Evolutionary conservation across 2,329 filamentous ascomycete species (phyloP).

Genomic region (Coniochaeta prunicola): DNA sequence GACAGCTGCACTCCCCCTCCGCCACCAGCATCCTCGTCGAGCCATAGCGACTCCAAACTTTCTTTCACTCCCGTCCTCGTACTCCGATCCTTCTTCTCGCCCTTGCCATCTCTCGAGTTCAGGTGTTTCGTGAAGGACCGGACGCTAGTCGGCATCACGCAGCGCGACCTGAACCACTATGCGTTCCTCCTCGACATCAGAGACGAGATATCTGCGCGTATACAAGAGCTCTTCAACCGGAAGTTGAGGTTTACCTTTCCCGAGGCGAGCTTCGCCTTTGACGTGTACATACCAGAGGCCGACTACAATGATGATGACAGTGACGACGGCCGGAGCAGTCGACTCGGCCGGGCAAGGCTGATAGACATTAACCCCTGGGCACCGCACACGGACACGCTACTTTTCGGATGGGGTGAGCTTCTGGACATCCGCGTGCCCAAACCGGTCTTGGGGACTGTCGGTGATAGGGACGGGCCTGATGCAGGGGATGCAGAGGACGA

Average conservation of each 20-base stretch:
- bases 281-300: conserved; percentile 78
- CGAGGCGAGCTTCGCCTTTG: conserved; percentile 79
- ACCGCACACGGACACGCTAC: conserved; percentile 73
- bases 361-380: conserved; percentile 97
- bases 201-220: conserved; percentile 57
- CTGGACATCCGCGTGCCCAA: conserved; percentile 60
- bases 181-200: conserved; percentile 65
- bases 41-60: conserved; percentile 20
- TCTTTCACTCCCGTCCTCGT: conserved; percentile 71
- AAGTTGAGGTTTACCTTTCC: conserved; percentile 72
- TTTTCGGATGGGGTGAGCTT: conserved; percentile 88
- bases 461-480: conserved; percentile 16
- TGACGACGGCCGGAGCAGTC: conserved; percentile 35
- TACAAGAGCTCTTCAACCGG: conserved; percentile 70
- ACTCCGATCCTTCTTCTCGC: conserved; percentile 78
- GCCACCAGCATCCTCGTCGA: conserved; percentile 24
- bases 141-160: conserved; percentile 73
- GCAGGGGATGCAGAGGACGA: conserved; percentile 21
- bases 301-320: conserved; percentile 22
- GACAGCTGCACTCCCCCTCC: conserved; percentile 56
- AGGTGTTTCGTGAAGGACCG: conserved; percentile 87
- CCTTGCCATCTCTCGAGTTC: conserved; percentile 90
- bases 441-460: conserved; percentile 44
- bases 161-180: conserved; percentile 87
- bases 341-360: conserved; percentile 70